A percentile compares a stretch with the other conserved stretches of the same genome.
Conservation (phyloP, 352 stramenopile species). For the Aphanomyces astaci region DNA sequence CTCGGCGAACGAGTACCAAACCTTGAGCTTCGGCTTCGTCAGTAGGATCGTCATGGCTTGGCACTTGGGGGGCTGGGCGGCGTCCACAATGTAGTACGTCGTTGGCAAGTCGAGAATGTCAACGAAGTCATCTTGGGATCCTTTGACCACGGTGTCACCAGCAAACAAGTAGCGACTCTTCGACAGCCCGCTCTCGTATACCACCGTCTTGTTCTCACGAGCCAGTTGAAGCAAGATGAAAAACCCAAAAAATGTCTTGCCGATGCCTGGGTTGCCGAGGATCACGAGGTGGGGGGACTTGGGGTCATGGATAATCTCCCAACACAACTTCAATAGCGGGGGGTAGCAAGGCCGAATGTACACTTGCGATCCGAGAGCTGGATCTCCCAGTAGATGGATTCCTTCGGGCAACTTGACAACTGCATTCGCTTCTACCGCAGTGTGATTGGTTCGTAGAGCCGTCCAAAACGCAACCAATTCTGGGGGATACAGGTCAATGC, state of each 20-base stretch:
- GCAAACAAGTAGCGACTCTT: slow-evolving; percentile 17
- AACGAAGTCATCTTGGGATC: slow-evolving; percentile 27
- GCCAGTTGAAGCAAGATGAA: slow-evolving; percentile 28
- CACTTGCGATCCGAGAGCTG: slow-evolving; percentile 24
- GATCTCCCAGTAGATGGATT: slow-evolving; percentile 19
- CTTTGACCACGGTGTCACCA: slow-evolving; percentile 23
- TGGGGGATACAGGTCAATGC: slow-evolving; percentile 28
- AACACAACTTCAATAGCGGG: slow-evolving; percentile 23
- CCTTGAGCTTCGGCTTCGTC: slow-evolving; percentile 18
- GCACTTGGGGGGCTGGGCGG: slow-evolving; percentile 25
- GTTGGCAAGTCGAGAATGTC: slow-evolving; percentile 26
- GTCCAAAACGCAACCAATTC: slow-evolving; percentile 30
- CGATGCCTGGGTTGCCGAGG: slow-evolving; percentile 30
- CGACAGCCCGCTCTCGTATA: slow-evolving; percentile 25
- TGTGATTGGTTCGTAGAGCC: slow-evolving; percentile 23
- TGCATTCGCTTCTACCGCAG: slow-evolving; percentile 25
- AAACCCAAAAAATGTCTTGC: slow-evolving; percentile 30
- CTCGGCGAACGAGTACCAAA: slow-evolving; percentile 31
- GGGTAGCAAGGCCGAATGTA: slow-evolving; percentile 32
- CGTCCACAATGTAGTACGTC: slow-evolving; percentile 33
- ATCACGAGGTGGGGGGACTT: slow-evolving; percentile 33
- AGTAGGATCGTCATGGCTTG: slow-evolving; percentile 30
- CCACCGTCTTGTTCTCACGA: slow-evolving; percentile 25
- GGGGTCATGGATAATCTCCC: slow-evolving; percentile 22
- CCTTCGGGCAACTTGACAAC: slow-evolving; percentile 22